Percentiles rank a stretch among this genome's conserved stretches.
phyloP scores from a whole-genome alignment of 495 filamentous ascomycete species.

The Aspergillus conjunctus region DNA sequence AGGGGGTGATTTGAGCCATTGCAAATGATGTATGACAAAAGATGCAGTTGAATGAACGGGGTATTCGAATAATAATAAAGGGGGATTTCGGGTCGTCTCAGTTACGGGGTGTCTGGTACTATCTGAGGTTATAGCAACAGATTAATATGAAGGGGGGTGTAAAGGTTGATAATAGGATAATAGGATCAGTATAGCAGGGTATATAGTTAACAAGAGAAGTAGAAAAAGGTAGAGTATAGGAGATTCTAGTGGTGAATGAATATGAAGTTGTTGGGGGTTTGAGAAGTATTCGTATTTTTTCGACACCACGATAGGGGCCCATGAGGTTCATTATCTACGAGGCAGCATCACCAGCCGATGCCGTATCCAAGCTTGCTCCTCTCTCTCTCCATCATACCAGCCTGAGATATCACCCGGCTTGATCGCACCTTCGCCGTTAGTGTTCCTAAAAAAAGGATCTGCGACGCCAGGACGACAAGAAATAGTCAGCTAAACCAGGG shows the following conservation, averaged over 20 bases:
- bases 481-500: not conserved
- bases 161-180: not conserved
- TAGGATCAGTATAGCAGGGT: no score
- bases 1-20: conserved; percentile 11
- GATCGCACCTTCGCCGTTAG: not conserved
- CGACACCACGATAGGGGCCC: not conserved
- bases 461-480: not conserved
- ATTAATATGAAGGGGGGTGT: no score
- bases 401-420: not conserved
- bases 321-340: conserved; percentile 7
- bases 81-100: not conserved
- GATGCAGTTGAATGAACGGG: no score
- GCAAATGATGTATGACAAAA: not conserved
- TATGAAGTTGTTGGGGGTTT: not conserved
- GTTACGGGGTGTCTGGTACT: no score
- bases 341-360: not conserved
- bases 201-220: no score
- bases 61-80: no score
- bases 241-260: not conserved
- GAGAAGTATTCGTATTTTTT: not conserved
- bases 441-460: not conserved
- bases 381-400: not conserved
- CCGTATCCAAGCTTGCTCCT: not conserved
- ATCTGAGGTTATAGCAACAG: no score
- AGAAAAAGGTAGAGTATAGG: no score